A percentile compares a stretch with the other conserved stretches of the same genome.
Evolutionary conservation across 768 basidiomycete species (phyloP).

Genomic region (Mycena maculata): DNA sequence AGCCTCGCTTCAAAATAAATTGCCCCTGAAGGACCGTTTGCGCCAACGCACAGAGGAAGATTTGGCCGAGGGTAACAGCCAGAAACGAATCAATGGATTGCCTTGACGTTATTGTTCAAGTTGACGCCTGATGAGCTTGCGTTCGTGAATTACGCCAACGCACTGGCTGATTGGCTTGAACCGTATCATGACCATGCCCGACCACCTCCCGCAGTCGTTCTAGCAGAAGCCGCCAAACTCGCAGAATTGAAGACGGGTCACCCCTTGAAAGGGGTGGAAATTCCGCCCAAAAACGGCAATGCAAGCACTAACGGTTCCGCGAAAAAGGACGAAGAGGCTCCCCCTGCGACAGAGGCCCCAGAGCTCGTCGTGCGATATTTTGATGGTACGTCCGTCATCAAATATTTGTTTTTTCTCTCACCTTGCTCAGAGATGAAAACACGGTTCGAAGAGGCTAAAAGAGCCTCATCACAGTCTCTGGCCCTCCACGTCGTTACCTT

Average conservation of each 20-base stretch:
- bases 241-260: constrained; percentile 77
- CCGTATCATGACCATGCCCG: constrained; percentile 81
- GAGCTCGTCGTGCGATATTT: constrained; percentile 67
- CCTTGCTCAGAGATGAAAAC: constrained; percentile 60
- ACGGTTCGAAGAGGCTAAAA: constrained; percentile 60
- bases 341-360: constrained; percentile 72
- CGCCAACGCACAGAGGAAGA: constrained; percentile 61
- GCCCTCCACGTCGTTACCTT: constrained; percentile 80
- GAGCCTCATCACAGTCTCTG: constrained; percentile 60
- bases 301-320: constrained; percentile 55
- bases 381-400: constrained; percentile 56
- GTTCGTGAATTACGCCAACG: constrained; percentile 69
- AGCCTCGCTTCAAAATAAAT: constrained; percentile 59
- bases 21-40: constrained; percentile 71
- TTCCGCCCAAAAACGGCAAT: constrained; percentile 54
- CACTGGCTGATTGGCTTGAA: constrained; percentile 80
- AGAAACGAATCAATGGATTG: constrained; percentile 1
- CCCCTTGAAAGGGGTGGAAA: constrained; percentile 72
- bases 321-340: constrained; percentile 81
- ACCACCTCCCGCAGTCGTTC: constrained; percentile 74
- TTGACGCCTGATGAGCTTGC: constrained; percentile 72
- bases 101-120: constrained; percentile 49
- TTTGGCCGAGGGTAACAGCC: constrained; percentile 60
- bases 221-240: constrained; percentile 81
- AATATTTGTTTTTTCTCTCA: not conserved